A percentile compares a stretch with the other conserved stretches of the same genome.
Conservation (phyloP, 805 yeast species). For the Teunomyces stri region DNA sequence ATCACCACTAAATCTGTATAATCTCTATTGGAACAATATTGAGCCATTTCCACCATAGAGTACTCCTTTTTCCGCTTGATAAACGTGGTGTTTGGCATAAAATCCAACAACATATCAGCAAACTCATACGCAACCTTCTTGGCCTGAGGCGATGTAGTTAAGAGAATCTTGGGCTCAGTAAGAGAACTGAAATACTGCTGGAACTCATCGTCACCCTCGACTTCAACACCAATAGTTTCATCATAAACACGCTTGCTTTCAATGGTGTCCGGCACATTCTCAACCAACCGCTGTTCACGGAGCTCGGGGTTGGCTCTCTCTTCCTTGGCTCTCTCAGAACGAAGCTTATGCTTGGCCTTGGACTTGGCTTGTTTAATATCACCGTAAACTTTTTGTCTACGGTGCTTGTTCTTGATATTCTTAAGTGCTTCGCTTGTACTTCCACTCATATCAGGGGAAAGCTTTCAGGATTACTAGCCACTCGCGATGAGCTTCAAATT, state of each 20-base stretch:
- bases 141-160: constrained; percentile 88
- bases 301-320: constrained; percentile 82
- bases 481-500: constrained; percentile 7
- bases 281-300: constrained; percentile 72
- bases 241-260: constrained; percentile 83
- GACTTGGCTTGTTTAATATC: constrained; percentile 70
- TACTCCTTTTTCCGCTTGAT: constrained; percentile 84
- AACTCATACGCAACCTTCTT: constrained; percentile 85
- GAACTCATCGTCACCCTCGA: constrained; percentile 67
- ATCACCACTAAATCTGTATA: constrained; percentile 86
- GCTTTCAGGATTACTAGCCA: neutral
- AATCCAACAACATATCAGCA: constrained; percentile 80
- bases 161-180: constrained; percentile 76
- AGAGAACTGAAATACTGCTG: constrained; percentile 51
- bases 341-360: constrained; percentile 70
- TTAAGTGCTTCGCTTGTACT: constrained; percentile 31
- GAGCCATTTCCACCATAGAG: constrained; percentile 82
- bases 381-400: constrained; percentile 75
- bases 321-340: constrained; percentile 83
- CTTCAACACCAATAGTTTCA: constrained; percentile 67
- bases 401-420: constrained; percentile 69
- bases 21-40: constrained; percentile 74
- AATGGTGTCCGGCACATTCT: constrained; percentile 77
- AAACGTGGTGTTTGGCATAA: constrained; percentile 82
- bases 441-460: constrained; percentile 14